A percentile compares a stretch with the other conserved stretches of the same genome.
Evolutionary conservation across 345 rosid species (phyloP).

Genomic region (Orychophragmus violaceus): DNA sequence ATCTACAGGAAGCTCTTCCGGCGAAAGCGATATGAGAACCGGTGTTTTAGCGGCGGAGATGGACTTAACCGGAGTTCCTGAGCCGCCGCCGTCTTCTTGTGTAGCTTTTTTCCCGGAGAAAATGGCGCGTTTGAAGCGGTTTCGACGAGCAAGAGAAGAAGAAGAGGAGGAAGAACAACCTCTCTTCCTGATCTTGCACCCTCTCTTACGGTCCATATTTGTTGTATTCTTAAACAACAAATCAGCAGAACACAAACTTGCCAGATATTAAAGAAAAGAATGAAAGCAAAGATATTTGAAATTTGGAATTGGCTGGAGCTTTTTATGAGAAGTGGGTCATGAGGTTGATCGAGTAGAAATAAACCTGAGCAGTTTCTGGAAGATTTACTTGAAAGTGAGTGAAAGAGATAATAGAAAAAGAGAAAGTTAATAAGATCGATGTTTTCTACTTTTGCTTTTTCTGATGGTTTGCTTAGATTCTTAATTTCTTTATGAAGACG

Average conservation of each 20-base stretch:
- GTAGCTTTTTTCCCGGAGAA: constrained; percentile 42
- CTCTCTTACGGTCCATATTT: constrained; percentile 37
- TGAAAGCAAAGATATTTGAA: background rate
- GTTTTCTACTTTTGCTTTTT: background rate
- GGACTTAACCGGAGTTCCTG: constrained; percentile 62
- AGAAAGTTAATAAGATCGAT: background rate
- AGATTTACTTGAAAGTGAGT: constrained; percentile 19
- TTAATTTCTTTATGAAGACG: background rate
- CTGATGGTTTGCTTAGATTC: background rate
- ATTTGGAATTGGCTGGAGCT: background rate
- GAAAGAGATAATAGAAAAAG: constrained; percentile 8
- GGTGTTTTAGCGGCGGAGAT: constrained; percentile 40
- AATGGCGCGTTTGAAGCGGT: constrained; percentile 81
- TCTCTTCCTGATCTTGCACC: constrained; percentile 82
- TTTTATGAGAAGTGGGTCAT: background rate
- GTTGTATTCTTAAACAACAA: background rate
- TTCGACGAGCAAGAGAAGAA: constrained; percentile 57
- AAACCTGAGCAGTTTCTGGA: background rate
- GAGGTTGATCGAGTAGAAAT: background rate
- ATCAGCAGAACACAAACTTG: constrained; percentile 2
- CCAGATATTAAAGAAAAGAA: background rate
- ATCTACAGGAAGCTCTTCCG: constrained; percentile 1
- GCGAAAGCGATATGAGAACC: constrained; percentile 17
- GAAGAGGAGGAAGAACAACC: constrained; percentile 83
- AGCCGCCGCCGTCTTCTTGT: constrained; percentile 37